Evolutionary conservation across 75 land plant genomes (phyloP).

Genomic region (Selaginella tamariscina): DNA sequence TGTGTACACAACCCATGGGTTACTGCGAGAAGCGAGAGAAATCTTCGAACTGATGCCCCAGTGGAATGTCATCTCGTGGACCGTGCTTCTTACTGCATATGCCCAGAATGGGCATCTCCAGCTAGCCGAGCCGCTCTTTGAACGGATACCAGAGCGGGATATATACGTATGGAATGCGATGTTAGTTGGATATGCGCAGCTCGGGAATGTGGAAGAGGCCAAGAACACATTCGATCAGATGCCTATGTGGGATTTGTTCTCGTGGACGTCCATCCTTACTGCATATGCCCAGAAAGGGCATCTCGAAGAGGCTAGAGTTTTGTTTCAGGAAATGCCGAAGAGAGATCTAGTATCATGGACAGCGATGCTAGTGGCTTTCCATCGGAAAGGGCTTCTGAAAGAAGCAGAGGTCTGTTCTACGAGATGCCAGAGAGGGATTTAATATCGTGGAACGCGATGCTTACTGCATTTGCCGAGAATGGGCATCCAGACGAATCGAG

Average conservation of each 20-base stretch:
- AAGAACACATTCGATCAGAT: background rate
- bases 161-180: background rate
- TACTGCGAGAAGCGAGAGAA: background rate
- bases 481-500: background rate
- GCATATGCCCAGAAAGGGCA: background rate
- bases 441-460: background rate
- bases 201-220: background rate
- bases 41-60: background rate
- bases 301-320: background rate
- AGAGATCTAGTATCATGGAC: background rate
- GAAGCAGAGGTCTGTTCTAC: background rate
- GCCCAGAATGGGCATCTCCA: background rate
- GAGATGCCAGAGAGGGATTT: background rate
- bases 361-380: background rate
- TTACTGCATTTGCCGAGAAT: background rate
- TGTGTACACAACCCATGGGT: background rate
- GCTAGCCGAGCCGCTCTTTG: background rate
- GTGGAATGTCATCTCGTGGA: background rate
- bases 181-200: background rate
- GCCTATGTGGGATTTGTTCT: background rate
- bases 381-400: background rate
- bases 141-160: background rate
- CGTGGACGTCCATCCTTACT: background rate
- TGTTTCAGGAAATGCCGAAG: background rate
- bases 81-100: background rate